phyloP scores from a whole-genome alignment of 1,139 yeast genomes.

The Saccharomyces hybrid region DNA sequence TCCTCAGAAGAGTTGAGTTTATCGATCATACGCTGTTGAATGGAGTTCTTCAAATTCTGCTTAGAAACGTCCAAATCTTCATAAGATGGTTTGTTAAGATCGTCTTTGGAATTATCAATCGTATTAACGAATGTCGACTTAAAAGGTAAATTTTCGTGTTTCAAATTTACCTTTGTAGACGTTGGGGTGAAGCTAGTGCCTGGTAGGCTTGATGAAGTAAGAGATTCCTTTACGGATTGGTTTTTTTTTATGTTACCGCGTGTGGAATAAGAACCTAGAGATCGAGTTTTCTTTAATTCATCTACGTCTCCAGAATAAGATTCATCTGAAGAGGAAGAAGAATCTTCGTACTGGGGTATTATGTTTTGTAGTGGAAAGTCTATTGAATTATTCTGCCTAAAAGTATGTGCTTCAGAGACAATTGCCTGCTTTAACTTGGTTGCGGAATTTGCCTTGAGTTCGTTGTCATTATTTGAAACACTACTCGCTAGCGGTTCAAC shows the following conservation, averaged over 20 bases:
- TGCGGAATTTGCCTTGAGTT: background rate
- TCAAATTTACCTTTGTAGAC: background rate
- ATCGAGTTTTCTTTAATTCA: background rate
- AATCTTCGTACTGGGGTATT: background rate
- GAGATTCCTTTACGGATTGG: background rate
- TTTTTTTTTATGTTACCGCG: background rate
- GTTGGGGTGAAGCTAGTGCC: background rate
- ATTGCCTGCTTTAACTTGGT: background rate
- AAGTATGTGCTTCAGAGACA: background rate
- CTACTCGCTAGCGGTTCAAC: conserved; percentile 7
- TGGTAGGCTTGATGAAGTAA: background rate
- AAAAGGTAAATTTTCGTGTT: background rate
- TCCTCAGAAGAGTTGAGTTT: conserved; percentile 4
- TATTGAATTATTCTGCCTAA: background rate
- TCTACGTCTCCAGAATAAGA: background rate
- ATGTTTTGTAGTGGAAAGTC: background rate
- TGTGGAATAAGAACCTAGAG: background rate
- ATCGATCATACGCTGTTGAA: conserved; percentile 2
- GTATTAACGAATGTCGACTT: background rate
- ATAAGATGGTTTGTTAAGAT: background rate
- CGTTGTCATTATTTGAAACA: conserved; percentile 6
- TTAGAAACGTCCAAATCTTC: background rate
- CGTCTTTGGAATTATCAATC: background rate
- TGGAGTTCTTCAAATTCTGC: conserved; percentile 1
- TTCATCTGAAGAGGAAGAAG: conserved; percentile 1